Evolutionary conservation across 345 rosid genomes (phyloP).

Genomic region (Salix dunnii): DNA sequence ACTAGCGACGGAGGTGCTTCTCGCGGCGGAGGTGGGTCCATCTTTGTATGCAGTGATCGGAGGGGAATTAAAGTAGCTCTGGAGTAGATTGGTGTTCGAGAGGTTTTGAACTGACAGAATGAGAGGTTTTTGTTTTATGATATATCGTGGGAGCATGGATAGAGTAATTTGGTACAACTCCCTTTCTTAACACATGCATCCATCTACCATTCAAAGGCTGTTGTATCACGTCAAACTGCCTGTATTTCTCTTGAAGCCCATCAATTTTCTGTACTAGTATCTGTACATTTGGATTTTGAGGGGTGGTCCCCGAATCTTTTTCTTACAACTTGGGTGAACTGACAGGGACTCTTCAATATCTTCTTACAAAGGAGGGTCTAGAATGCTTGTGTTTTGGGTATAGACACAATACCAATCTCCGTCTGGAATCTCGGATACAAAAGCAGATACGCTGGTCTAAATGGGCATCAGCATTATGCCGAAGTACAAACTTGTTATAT

Average conservation of each 20-base stretch:
- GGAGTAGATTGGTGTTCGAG: neutral
- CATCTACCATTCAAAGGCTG: neutral
- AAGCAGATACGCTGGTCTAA: too few species aligned
- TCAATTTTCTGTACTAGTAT: neutral
- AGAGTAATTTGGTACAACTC: neutral
- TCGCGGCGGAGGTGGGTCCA: slow-evolving; percentile 5
- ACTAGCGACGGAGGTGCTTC: neutral
- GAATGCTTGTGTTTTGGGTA: too few species aligned
- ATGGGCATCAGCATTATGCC: too few species aligned
- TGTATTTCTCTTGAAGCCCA: neutral
- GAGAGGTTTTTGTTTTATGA: neutral
- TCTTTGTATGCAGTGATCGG: neutral
- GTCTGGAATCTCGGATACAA: neutral
- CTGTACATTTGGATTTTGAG: too few species aligned
- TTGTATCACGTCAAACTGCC: neutral
- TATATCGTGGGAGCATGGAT: neutral
- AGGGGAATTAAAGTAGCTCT: neutral
- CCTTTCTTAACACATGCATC: neutral
- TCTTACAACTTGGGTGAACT: neutral
- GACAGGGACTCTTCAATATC: neutral
- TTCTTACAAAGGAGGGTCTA: neutral
- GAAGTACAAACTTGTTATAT: neutral
- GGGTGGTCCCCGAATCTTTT: neutral
- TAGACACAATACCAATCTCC: neutral
- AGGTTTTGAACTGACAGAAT: neutral